Evolutionary conservation across 2,329 filamentous ascomycete genomes (phyloP), one percentile per base, ranked within the genome.

Genomic region (Fusarium tanahbumbuense): DNA sequence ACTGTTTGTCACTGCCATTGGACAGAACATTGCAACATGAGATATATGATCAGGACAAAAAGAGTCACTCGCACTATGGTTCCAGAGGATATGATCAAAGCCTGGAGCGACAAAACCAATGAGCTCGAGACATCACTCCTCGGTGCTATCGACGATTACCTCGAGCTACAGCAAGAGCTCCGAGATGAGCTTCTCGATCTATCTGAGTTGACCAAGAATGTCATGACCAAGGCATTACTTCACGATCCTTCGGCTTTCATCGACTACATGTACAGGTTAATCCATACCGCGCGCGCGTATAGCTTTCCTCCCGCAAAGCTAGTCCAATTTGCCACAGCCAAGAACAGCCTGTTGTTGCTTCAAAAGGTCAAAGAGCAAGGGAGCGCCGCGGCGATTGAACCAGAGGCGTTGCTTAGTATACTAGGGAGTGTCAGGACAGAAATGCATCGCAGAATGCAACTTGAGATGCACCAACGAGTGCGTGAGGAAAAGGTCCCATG

Each of bases 391-490:
- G 16, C 30, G 11, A 7, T 50, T 37, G 48, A 50, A 50, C 4
- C 49, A 42, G 49, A 30, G 25, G 25, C 32, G 34, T 42, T 53
- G 5, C 34, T 53, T 30, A 7, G 16, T 42, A 42, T 42, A 28
- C 49, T 53, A 22, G 49, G 34, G n/a, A 42, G 23, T 30, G 34
- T 53, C 20, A 40, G 49, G 25, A 30, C 34, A 8, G 49, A 53
- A 42, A 53, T 53, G 13, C 23, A 53, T 28, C 49, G 49, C 13
- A 53, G 34, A 5, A 53, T 53, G 34, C 13, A 53, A 30, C 34
- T 53, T 6, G 49, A 53, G 34, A 53, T 53, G 49, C 49, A 53
- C 37, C 49, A 53, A 22, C 49, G 49, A 41, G 49, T 53, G 34
- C 49, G 32, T 16, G 34, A 53, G 49, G 49, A 53, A 18, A 53